phyloP scores from a whole-genome alignment of 2,329 filamentous ascomycete species.

The Mycogone perniciosa region DNA sequence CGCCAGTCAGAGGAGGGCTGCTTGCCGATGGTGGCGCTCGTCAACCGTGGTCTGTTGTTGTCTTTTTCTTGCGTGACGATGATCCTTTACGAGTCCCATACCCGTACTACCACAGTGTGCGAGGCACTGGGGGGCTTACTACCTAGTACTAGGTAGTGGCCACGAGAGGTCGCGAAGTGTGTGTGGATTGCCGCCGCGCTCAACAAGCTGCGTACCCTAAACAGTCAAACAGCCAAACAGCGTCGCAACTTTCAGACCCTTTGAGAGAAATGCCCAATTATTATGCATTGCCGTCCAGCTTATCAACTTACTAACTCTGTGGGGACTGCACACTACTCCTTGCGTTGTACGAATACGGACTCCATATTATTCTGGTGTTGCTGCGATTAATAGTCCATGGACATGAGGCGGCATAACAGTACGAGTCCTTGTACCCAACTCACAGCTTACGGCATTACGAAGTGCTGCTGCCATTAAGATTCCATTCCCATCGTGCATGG shows the following conservation, averaged over 20 bases:
- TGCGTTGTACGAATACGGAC: too few species aligned
- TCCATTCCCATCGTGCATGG: constrained; percentile 2
- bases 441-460: too few species aligned
- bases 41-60: constrained; percentile 9
- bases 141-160: neutral
- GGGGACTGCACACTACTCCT: too few species aligned
- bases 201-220: neutral
- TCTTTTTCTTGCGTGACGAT: neutral
- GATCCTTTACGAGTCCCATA: constrained; percentile 7
- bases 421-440: too few species aligned
- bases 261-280: neutral
- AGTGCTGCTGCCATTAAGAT: too few species aligned
- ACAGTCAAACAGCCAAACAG: too few species aligned
- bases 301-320: too few species aligned
- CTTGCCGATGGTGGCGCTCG: constrained; percentile 11
- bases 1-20: constrained; percentile 6
- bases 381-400: too few species aligned
- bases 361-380: too few species aligned
- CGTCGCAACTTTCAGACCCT: neutral
- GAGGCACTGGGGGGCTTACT: constrained; percentile 1
- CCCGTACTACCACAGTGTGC: constrained; percentile 8
- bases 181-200: neutral
- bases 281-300: neutral
- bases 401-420: too few species aligned
- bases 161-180: constrained; percentile 2